Base-by-base conservation (phyloP, 805 yeast genomes). In the Hanseniaspora guilliermondii region DNA sequence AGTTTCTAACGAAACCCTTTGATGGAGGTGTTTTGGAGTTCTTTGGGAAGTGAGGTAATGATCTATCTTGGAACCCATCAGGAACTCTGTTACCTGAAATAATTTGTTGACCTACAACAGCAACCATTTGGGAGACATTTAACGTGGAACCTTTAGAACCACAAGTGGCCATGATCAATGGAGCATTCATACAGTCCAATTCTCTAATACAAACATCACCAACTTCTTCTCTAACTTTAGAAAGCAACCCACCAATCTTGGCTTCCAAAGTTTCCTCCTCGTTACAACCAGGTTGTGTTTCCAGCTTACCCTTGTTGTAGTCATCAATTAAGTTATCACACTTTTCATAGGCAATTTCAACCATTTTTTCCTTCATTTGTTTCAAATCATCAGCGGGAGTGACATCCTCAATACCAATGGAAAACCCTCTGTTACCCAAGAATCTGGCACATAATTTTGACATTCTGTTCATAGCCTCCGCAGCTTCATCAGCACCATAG, bases 91-190 rank as follows among this genome's bases (percentile, higher is more conserved):
- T 86, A 70, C 99, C 99, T 4, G 96, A 83, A 61, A 93, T 93
- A 73, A 93, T 93, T 71, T 93, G 99, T 73, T 93, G 99, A 54
- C 98, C 98, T 30, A 93, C 98, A 66, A 91, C 96, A 0, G 99
- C 99, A 76, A 93, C 97, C 99, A 93, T 93, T 74, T 93, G 99
- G 14, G 98, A 93, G 32, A 93, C 98, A 69, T 93, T 93, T 58
- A 94, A 77, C 0, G 96, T 88, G 39, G 97, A 93, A 70, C 99
- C 99, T 69, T 93, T 93, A 41, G 97, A 91, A 62, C 99, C 99
- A 77, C 97, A 93, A 1, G 96, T 87, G 12, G 99, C 97, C 99
- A 93, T 93, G 65, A 93, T 91, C 64, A 93, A 77, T 40, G 98
- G 98, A 24, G 98, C 96, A 66, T 93, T 93, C 49, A 87, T 78